phyloP scores from a whole-genome alignment of 345 rosid genomes.

The Brassica cretica region DNA sequence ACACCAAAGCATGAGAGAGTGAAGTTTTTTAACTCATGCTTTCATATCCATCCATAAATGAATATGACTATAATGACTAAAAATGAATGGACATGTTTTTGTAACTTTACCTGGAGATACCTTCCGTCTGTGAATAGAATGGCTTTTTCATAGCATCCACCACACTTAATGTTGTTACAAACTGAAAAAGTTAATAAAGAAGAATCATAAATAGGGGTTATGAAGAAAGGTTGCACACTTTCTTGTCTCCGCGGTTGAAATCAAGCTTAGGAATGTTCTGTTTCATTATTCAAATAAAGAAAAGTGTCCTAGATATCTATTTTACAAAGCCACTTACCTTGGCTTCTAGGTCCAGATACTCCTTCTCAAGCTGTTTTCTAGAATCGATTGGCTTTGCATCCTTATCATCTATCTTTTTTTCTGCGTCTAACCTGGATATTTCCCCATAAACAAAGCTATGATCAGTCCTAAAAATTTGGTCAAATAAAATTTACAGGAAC shows the following conservation, averaged over 20 bases:
- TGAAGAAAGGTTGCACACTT: neutral
- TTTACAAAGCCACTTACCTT: slow-evolving; percentile 47
- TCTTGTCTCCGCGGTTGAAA: neutral
- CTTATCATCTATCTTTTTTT: slow-evolving; percentile 31
- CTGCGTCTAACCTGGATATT: slow-evolving; percentile 55
- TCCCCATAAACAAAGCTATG: slow-evolving; percentile 15
- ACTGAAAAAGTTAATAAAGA: slow-evolving; percentile 40
- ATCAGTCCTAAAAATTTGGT: neutral
- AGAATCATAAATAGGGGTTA: neutral
- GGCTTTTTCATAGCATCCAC: slow-evolving; percentile 67
- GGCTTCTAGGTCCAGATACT: slow-evolving; percentile 66
- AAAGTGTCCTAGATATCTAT: neutral
- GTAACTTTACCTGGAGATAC: slow-evolving; percentile 54
- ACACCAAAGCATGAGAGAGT: slow-evolving; percentile 15
- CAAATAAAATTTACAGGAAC: slow-evolving; percentile 7
- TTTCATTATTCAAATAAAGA: slow-evolving; percentile 2
- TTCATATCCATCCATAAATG: neutral
- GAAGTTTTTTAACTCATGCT: neutral
- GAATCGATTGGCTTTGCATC: slow-evolving; percentile 42
- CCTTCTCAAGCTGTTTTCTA: slow-evolving; percentile 60
- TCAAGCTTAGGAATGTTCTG: slow-evolving; percentile 14
- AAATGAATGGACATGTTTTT: neutral
- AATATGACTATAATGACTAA: neutral
- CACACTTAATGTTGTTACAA: slow-evolving; percentile 53
- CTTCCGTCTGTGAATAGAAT: slow-evolving; percentile 51